Evolutionary conservation across 1,284 basidiomycete species (phyloP).

Genomic region (Erythrobasidium hasegawianum): DNA sequence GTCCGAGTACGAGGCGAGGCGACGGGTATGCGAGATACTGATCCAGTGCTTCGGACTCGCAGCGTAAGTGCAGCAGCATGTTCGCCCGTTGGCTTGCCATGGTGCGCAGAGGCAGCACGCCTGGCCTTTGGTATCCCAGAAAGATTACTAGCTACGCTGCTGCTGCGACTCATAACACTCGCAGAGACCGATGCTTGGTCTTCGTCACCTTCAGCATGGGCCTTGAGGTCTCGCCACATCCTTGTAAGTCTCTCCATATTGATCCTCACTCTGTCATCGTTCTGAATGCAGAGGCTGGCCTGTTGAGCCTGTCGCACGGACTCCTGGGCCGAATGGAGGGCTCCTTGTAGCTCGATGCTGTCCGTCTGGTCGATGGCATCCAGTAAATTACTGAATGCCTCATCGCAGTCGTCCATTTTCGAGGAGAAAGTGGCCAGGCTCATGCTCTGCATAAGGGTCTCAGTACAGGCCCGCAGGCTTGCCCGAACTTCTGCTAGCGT

Average conservation of each 20-base stretch:
- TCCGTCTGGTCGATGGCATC: constrained; percentile 49
- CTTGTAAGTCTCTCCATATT: background rate
- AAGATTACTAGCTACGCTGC: constrained; percentile 2
- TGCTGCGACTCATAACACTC: background rate
- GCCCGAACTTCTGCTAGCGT: background rate
- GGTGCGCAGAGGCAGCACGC: background rate
- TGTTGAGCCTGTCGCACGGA: background rate
- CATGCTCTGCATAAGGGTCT: constrained; percentile 56
- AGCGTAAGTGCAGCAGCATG: background rate
- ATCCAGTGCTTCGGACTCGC: background rate
- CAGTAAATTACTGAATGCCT: constrained; percentile 70
- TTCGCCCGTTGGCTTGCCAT: background rate
- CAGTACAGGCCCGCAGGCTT: constrained; percentile 49
- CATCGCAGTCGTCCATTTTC: constrained; percentile 60
- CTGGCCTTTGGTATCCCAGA: background rate
- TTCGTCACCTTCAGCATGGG: background rate
- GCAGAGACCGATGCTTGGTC: background rate
- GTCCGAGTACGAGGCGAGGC: constrained; percentile 1
- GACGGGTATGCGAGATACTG: constrained; percentile 14
- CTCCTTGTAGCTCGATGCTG: background rate
- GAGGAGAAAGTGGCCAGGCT: constrained; percentile 57
- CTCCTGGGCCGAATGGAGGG: background rate
- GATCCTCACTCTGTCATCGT: background rate
- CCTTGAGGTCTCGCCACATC: background rate
- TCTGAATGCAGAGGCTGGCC: background rate